A percentile compares a stretch with the other conserved stretches of the same genome.
phyloP scores from a whole-genome alignment of 495 filamentous ascomycete genomes.

The Bombardia bombarda region DNA sequence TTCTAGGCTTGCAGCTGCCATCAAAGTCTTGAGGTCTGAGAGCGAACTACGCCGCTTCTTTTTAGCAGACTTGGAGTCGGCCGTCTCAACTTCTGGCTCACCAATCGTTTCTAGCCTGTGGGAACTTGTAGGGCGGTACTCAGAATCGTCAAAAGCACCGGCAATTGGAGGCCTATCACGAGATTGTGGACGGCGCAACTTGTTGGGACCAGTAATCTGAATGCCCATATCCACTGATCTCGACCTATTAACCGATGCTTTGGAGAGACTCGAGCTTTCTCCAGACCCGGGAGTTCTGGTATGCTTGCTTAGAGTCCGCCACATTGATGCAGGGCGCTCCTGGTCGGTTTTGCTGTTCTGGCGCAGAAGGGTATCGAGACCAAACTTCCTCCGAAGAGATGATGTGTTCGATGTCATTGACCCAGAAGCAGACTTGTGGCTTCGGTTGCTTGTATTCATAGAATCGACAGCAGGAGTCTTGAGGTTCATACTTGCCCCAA shows the following conservation, averaged over 20 bases:
- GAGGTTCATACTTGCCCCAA: constrained; percentile 29
- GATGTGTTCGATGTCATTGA: constrained; percentile 62
- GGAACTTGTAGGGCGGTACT: constrained; percentile 38
- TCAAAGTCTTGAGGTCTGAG: constrained; percentile 69
- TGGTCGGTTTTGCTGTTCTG: constrained; percentile 66
- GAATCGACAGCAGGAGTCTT: constrained; percentile 33
- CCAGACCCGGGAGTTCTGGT: constrained; percentile 46
- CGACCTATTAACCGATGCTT: constrained; percentile 59
- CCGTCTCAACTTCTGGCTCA: constrained; percentile 36
- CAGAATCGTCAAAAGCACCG: constrained; percentile 51
- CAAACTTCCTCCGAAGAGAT: constrained; percentile 75
- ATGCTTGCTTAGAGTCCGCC: constrained; percentile 85
- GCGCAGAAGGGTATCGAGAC: constrained; percentile 63
- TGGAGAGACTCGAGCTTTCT: constrained; percentile 51
- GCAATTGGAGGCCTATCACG: constrained; percentile 56
- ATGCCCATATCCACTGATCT: constrained; percentile 71
- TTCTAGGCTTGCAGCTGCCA: constrained; percentile 39
- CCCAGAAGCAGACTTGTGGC: constrained; percentile 38
- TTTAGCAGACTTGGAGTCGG: constrained; percentile 38
- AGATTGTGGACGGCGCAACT: constrained; percentile 53
- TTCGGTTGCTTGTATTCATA: constrained; percentile 34
- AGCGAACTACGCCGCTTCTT: constrained; percentile 89
- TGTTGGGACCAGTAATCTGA: constrained; percentile 36
- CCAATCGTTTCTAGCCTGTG: constrained; percentile 42
- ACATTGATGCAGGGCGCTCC: constrained; percentile 70